Conservation (phyloP, 306 rosid species). For the Vicia sativa region DNA sequence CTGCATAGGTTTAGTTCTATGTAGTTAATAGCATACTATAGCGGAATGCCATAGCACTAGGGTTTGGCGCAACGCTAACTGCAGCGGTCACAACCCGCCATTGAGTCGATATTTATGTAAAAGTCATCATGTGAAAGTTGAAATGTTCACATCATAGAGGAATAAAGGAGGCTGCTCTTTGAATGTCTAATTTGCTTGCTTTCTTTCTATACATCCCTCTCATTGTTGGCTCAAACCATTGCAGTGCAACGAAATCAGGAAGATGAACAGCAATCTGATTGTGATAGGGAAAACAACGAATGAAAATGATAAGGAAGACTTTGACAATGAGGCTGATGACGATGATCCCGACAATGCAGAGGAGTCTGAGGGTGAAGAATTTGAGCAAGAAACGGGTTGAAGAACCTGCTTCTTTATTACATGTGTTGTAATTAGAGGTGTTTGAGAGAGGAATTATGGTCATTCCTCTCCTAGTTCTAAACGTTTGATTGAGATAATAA, state of each 20-base stretch:
- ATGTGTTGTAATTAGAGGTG: not conserved
- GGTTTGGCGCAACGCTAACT: no score
- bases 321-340: conserved; percentile 63
- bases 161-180: not conserved
- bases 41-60: no score
- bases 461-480: not conserved
- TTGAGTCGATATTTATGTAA: not conserved
- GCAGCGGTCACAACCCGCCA: no score
- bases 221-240: conserved; percentile 26
- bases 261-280: conserved; percentile 62
- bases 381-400: conserved; percentile 94
- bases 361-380: conserved; percentile 90
- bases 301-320: conserved; percentile 84
- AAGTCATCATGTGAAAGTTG: not conserved
- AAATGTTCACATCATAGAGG: not conserved
- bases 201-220: not conserved
- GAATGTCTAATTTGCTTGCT: conserved; percentile 14
- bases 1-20: no score
- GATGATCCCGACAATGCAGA: conserved; percentile 81
- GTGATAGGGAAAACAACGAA: conserved; percentile 70
- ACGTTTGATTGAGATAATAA: not conserved
- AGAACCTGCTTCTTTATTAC: conserved; percentile 27
- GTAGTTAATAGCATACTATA: no score
- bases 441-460: not conserved
- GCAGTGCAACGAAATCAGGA: conserved; percentile 86